Conservation (phyloP, 306 rosid genomes). For the Bauhinia variegata region DNA sequence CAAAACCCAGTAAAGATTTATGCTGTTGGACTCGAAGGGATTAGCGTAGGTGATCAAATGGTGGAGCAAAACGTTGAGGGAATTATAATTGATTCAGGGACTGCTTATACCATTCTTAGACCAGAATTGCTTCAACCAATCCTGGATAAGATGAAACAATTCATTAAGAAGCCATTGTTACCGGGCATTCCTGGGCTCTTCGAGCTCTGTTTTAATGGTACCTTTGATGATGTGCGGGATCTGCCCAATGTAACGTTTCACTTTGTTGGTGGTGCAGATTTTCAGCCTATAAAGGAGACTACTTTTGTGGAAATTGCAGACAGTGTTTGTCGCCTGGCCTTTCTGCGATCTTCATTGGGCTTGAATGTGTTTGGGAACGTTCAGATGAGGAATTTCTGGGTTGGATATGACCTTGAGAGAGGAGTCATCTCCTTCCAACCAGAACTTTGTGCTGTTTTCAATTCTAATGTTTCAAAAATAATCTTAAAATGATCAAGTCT, state of each 20-base stretch:
- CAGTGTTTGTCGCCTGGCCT: too few species aligned
- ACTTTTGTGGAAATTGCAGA: neutral
- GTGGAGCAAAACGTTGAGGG: constrained; percentile 17
- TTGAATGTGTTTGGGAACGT: neutral
- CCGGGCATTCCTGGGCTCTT: neutral
- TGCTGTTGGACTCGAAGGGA: constrained; percentile 16
- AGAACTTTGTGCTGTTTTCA: neutral
- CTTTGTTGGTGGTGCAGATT: neutral
- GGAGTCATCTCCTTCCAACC: neutral
- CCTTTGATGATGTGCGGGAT: neutral
- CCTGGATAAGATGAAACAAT: neutral
- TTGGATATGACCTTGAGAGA: neutral
- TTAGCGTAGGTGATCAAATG: constrained; percentile 18
- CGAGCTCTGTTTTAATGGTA: neutral
- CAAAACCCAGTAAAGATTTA: neutral
- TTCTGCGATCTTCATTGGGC: neutral
- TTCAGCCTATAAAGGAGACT: neutral
- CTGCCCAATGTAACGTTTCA: neutral
- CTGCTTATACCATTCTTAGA: neutral
- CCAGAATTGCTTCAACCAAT: neutral
- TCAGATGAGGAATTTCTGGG: neutral
- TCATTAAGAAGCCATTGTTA: neutral
- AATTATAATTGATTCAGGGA: constrained; percentile 3
- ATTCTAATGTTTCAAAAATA: too few species aligned
- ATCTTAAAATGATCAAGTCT: too few species aligned